Percentiles rank a stretch among this genome's conserved stretches.
Conservation (phyloP, 2,329 filamentous ascomycete species). For the Nemania sp. region DNA sequence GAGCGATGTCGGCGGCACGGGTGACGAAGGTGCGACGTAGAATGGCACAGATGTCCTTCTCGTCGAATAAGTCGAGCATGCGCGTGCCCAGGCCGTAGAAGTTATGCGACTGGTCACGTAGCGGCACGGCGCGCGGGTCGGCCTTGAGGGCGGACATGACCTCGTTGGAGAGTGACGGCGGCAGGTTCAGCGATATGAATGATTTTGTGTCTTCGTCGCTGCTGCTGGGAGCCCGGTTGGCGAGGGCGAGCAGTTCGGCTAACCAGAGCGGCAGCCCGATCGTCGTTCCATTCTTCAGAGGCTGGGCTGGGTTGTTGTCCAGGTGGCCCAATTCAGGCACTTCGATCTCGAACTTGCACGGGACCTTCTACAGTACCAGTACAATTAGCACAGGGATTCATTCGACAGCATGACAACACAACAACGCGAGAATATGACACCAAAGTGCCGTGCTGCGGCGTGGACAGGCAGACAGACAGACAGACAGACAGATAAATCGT, state of each 20-base stretch:
- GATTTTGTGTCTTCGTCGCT: slow-evolving; percentile 51
- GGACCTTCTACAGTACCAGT: slow-evolving; percentile 77
- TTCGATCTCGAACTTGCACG: slow-evolving; percentile 91
- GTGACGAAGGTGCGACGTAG: slow-evolving; percentile 78
- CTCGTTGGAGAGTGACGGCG: slow-evolving; percentile 72
- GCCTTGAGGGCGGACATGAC: slow-evolving; percentile 91
- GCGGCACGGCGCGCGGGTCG: slow-evolving; percentile 80
- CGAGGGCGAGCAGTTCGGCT: slow-evolving; percentile 86
- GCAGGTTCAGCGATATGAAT: slow-evolving; percentile 80
- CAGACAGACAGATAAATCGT: slow-evolving; percentile 28
- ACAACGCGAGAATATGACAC: background rate
- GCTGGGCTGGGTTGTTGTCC: slow-evolving; percentile 72
- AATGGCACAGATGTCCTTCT: slow-evolving; percentile 74
- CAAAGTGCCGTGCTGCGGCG: background rate
- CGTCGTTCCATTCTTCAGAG: slow-evolving; percentile 79
- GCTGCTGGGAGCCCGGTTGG: slow-evolving; percentile 46
- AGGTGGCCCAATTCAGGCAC: slow-evolving; percentile 86
- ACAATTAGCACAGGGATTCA: background rate
- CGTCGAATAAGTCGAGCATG: slow-evolving; percentile 89
- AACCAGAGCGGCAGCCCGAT: slow-evolving; percentile 91
- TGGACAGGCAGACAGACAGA: background rate
- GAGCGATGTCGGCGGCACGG: slow-evolving; percentile 78
- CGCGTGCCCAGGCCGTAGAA: slow-evolving; percentile 86
- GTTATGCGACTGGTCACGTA: slow-evolving; percentile 80
- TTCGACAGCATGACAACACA: slow-evolving; percentile 13